phyloP scores from a whole-genome alignment of 192 early-diverging fungal species.

The Piromyces finnis region DNA sequence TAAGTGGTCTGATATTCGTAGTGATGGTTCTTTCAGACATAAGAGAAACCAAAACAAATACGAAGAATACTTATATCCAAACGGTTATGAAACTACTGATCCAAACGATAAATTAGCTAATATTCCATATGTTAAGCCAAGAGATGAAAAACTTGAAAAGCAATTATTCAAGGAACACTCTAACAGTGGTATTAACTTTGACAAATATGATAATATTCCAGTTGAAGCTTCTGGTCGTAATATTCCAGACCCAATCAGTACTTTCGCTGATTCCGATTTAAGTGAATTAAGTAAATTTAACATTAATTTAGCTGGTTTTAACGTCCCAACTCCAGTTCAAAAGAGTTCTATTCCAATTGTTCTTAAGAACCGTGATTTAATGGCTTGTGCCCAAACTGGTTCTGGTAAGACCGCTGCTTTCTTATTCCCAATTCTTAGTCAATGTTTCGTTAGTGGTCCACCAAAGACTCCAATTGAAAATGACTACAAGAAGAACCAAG shows the following conservation, averaged over 20 bases:
- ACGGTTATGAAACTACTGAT: neutral
- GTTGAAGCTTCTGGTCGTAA: conserved; percentile 64
- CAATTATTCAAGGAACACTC: conserved; percentile 69
- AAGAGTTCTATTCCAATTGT: conserved; percentile 80
- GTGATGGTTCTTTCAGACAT: neutral
- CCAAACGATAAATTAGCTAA: neutral
- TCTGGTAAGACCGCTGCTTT: conserved; percentile 93
- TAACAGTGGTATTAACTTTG: conserved; percentile 93
- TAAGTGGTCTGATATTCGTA: neutral
- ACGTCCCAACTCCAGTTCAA: conserved; percentile 86
- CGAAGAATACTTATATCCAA: neutral
- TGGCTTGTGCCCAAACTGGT: conserved; percentile 98
- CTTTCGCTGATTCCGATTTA: conserved; percentile 50
- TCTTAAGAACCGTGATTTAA: conserved; percentile 64
- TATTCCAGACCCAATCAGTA: conserved; percentile 21
- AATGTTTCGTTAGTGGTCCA: conserved; percentile 66
- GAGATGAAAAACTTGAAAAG: conserved; percentile 58
- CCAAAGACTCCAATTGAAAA: conserved; percentile 10
- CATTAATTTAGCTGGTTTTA: conserved; percentile 75
- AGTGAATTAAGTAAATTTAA: conserved; percentile 76
- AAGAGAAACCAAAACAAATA: neutral
- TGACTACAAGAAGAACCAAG: conserved; percentile 9
- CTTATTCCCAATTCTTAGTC: conserved; percentile 86
- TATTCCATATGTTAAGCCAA: conserved; percentile 33
- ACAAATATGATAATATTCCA: conserved; percentile 96